These are phyloP conservation scores for Salix arbutifolia DNA, from an alignment of 345 rosid species.

Conservation along the genomic window DNA sequence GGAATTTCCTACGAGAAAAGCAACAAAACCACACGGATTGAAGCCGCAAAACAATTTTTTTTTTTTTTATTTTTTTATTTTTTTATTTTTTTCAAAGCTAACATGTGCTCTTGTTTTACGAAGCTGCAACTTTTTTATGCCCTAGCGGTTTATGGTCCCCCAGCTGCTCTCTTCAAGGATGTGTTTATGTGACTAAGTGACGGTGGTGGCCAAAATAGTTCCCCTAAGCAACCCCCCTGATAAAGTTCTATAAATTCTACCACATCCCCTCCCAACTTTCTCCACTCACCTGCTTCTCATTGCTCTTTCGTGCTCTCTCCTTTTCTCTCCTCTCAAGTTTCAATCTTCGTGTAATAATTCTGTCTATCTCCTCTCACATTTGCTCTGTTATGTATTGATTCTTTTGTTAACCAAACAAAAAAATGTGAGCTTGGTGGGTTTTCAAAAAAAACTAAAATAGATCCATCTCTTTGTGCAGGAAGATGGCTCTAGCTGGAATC, in stretches of 20 bases:
- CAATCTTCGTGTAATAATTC: conserved; percentile 35
- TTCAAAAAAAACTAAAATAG: background rate
- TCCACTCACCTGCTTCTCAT: conserved; percentile 39
- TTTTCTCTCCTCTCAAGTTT: conserved; percentile 4
- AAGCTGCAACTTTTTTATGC: conserved; percentile 6
- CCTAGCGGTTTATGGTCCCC: conserved; percentile 35
- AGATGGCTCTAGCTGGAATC: conserved; percentile 42
- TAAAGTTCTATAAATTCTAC: conserved; percentile 50
- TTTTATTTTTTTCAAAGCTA: background rate
- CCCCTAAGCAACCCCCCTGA: background rate
- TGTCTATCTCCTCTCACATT: conserved; percentile 5
- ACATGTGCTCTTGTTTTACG: conserved; percentile 22
- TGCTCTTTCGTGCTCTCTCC: conserved; percentile 2
- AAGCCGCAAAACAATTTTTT: background rate
- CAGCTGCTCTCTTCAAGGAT: conserved; percentile 16
- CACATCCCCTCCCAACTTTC: conserved; percentile 23
- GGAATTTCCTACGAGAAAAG: conserved; percentile 4
- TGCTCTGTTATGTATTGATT: background rate
- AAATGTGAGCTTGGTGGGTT: no score
- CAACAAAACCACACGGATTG: conserved; percentile 11
- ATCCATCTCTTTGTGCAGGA: conserved; percentile 26
- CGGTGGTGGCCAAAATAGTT: conserved; percentile 33
- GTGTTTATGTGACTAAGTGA: background rate
- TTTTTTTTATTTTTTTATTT: no score
- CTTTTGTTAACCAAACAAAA: no score